Evolutionary conservation across 495 filamentous ascomycete genomes (phyloP).

Genomic region (Penicillium pancosmium): DNA sequence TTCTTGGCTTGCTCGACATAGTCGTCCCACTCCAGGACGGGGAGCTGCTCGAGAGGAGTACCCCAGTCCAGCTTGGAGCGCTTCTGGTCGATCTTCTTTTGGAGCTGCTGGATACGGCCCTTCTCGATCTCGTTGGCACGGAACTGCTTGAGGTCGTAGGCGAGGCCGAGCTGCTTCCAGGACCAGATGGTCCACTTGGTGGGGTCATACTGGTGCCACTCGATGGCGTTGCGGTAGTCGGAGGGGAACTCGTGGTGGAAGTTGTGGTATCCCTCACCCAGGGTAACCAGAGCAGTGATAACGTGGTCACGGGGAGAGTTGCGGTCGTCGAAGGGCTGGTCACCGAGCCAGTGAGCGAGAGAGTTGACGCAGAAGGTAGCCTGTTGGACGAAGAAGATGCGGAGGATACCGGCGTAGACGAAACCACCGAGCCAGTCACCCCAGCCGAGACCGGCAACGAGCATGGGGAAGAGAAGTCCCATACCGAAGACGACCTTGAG

Average conservation of each 20-base stretch:
- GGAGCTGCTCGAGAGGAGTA: slow-evolving; percentile 87
- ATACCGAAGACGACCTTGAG: slow-evolving; percentile 86
- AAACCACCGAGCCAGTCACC: slow-evolving; percentile 89
- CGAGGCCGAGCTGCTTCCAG: slow-evolving; percentile 92
- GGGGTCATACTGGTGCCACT: slow-evolving; percentile 98
- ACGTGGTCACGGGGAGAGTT: slow-evolving; percentile 97
- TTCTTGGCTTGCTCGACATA: slow-evolving; percentile 86
- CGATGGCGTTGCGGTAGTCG: slow-evolving; percentile 97
- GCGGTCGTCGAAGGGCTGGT: slow-evolving; percentile 98
- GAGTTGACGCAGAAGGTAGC: slow-evolving; percentile 99
- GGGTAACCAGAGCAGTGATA: slow-evolving; percentile 91
- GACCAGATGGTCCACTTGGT: slow-evolving; percentile 97
- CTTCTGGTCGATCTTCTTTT: slow-evolving; percentile 99
- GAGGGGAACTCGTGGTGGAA: slow-evolving; percentile 99
- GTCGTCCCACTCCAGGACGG: slow-evolving; percentile 96
- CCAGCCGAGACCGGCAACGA: slow-evolving; percentile 87
- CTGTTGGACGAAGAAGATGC: slow-evolving; percentile 98
- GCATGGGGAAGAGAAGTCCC: slow-evolving; percentile 81
- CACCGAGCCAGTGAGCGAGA: slow-evolving; percentile 97
- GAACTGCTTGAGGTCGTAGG: slow-evolving; percentile 97
- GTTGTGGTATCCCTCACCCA: slow-evolving; percentile 98
- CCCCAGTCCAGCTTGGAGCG: slow-evolving; percentile 93
- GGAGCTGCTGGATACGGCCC: slow-evolving; percentile 92
- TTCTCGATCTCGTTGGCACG: slow-evolving; percentile 98
- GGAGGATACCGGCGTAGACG: slow-evolving; percentile 92